Evolutionary conservation across 2,329 filamentous ascomycete genomes (phyloP), one percentile per base, ranked within the genome.

Genomic region (Colletotrichum scovillei): DNA sequence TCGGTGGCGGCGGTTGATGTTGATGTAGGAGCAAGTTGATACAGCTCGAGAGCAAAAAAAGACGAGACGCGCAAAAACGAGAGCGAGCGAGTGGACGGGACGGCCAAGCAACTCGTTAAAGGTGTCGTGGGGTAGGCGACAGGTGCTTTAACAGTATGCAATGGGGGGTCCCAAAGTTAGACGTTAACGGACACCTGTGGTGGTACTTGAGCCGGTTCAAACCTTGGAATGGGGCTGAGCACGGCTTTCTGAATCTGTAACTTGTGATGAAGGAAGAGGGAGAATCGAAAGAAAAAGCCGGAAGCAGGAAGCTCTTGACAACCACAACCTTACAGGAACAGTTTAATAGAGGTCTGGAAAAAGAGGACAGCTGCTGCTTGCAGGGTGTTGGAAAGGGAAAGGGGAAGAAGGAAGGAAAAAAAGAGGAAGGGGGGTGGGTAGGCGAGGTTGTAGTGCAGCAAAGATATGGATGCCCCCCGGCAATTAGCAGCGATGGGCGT

Each of bases 31-130:
- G 42, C 71, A 57, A 52, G 26, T 73, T 38, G 67, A 58, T 42
- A 65, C 26, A 56, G 60, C 60, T 66, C 56, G 28, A 16, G 62
- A 38, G 38, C 42, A 58, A 68, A 67, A 66, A 66, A 63, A 26
- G 62, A 63, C n/a, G 55, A 66, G 59, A 63, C 58, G 73, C 70
- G 73, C 57, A 67, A 68, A 53, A 62, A 60, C 22, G 60, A 64
- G 74, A 55, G 71, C 59, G 66, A 75, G 74, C 74, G 74, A 75
- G 63, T 57, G 74, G 74, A 75, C 73, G 69, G 74, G 73, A 75
- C 73, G 67, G 66, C 74, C 74, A 75, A 75, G 74, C 74, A 49
- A 75, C 66, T 75, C 60, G 74, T 75, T 63, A 75, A 73, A 73
- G 65, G 68, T 68, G 69, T 65, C 74, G 74, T 75, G 72, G 69